phyloP scores from a whole-genome alignment of 23 red algal species.

The Gracilaria vermiculophylla region DNA sequence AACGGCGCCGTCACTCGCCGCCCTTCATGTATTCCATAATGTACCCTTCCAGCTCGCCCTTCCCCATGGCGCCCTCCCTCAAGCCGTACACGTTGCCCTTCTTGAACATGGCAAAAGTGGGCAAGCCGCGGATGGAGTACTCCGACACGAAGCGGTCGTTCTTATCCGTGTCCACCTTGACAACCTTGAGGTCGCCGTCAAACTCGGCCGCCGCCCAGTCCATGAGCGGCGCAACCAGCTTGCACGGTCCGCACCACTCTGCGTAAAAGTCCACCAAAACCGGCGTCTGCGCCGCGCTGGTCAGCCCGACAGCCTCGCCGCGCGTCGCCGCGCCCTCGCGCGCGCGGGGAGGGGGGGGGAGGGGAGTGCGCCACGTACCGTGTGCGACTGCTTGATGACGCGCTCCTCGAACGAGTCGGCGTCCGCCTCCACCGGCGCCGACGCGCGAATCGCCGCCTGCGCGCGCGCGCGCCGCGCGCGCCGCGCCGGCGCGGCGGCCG shows the following conservation, averaged over 20 bases:
- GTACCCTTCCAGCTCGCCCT: constrained; percentile 68
- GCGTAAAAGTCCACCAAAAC: constrained; percentile 97
- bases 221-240: constrained; percentile 91
- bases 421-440: not conserved
- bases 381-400: not conserved
- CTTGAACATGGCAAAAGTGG: constrained; percentile 87
- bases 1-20: not conserved
- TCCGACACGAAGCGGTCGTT: constrained; percentile 73
- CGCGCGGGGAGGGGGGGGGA: too few species aligned
- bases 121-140: constrained; percentile 90
- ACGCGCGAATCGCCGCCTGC: not conserved
- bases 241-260: constrained; percentile 96
- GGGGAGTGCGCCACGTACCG: too few species aligned
- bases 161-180: constrained; percentile 95
- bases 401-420: not conserved
- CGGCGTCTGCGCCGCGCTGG: constrained; percentile 16
- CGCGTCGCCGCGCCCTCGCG: not conserved
- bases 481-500: not conserved
- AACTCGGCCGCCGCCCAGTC: constrained; percentile 89
- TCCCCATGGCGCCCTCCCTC: constrained; percentile 94
- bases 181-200: constrained; percentile 77
- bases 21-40: constrained; percentile 29
- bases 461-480: not conserved
- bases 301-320: not conserved
- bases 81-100: constrained; percentile 62